Base-by-base conservation (phyloP, 805 yeast species). In the Suhomyces xylopsoci region DNA sequence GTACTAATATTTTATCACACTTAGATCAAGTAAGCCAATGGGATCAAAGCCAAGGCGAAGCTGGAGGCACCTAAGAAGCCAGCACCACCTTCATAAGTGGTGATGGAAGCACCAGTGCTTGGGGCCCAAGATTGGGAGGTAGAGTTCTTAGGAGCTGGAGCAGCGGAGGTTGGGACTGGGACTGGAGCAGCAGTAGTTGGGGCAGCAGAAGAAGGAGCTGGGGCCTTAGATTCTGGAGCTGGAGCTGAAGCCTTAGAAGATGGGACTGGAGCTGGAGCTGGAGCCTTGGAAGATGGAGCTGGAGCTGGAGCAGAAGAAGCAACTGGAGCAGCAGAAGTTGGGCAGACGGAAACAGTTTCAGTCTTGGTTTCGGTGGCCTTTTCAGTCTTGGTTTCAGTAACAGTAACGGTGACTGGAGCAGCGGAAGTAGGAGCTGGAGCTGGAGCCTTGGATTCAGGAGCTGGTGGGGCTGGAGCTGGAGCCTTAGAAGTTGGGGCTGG, bases 21-120 rank as follows among this genome's bases (percentile, higher is more conserved):
- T 68, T 69, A 71, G 59, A 72, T 52, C 59, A 71, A 65, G 66
- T 67, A 68, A 51, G 71, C 76, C 54, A 68, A 65, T 51, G 76
- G 70, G 47, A 70, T 55, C 53, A 69, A 65, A 45, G 64, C 58
- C 44, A 65, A 51, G 42, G 73, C 74, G 30, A 62, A 51, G 55
- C 63, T 53, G 20, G 74, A 67, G 30, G 65, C 62, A 42, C 63
- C 62, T 28, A 57, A 42, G 56, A 51, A 55, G 43, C 36, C 50
- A 34, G 61, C 66, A 53, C 61, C 62, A 40, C 58, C 53, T 22
- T 48, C 47, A 25, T 45, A 20, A 38, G 45, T 42, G 30, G 28
- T 17, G 45, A 42, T n/a, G 44, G 57, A 45, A 43, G 58, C 46
- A 46, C 52, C 41, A 46, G 45, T 51, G 42, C 28, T 38, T 40